Percentiles rank a stretch among this genome's conserved stretches.
Evolutionary conservation across 2,329 filamentous ascomycete species (phyloP).

Genomic region (Amylocarpus encephaloides): DNA sequence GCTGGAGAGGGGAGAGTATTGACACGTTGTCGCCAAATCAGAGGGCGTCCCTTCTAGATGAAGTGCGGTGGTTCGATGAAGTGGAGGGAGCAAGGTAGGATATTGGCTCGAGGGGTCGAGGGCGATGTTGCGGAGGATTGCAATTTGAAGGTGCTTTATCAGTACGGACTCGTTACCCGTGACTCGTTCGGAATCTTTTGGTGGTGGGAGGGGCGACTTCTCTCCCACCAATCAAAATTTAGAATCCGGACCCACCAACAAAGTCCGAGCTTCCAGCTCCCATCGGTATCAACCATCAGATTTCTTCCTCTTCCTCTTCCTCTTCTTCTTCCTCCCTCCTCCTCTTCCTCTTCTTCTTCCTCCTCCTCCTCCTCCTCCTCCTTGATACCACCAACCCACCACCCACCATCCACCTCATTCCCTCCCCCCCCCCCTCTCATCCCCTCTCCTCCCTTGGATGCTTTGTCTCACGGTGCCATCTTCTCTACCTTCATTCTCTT

Average conservation of each 20-base stretch:
- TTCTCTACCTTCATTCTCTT: conserved; percentile 4
- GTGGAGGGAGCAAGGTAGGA: not conserved
- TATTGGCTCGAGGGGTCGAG: not conserved
- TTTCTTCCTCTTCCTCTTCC: not conserved
- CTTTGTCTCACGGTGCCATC: conserved; percentile 7
- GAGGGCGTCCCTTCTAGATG: too few relatives aligned
- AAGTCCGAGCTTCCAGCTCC: too few relatives aligned
- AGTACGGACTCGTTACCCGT: too few relatives aligned
- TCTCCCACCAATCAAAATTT: not conserved
- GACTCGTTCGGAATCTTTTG: too few relatives aligned
- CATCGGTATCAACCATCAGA: not conserved
- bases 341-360: conserved; percentile 1
- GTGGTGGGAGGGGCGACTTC: too few relatives aligned
- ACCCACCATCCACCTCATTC: conserved; percentile 3
- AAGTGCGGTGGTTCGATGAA: not conserved
- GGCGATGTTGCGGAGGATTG: not conserved
- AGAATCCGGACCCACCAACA: too few relatives aligned
- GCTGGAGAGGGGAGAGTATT: not conserved
- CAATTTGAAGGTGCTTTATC: too few relatives aligned
- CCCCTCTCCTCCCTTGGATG: conserved; percentile 11
- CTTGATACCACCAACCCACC: not conserved
- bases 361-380: conserved; percentile 1
- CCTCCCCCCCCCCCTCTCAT: conserved; percentile 8
- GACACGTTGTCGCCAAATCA: not conserved
- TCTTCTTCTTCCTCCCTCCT: conserved; percentile 4